Base-by-base conservation (phyloP, 2,329 filamentous ascomycete species). In the Dactylellina leptospora region DNA sequence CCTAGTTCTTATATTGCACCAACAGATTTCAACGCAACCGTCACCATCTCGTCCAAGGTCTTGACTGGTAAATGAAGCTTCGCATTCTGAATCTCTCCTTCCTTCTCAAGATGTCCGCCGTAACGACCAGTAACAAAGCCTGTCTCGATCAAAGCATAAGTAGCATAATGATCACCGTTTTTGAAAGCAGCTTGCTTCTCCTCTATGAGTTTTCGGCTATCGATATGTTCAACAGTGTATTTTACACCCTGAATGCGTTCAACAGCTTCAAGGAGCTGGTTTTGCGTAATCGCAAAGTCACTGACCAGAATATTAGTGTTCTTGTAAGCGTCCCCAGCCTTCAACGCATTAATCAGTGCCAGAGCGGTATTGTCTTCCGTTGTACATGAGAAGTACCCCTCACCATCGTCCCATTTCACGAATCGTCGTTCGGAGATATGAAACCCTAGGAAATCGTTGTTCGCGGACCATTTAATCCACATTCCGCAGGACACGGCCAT, bases 201-300 rank as follows among this genome's bases (percentile, higher is more conserved):
- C 55, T 75, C 61, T 47, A 78, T 76, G 30, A 77, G 51, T n/a
- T 73, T 71, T 2, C 64, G 30, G 47, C 76, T 78, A 28, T 79
- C 74, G 30, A 80, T 36, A 1, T 28, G 74, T 40, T 78, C 77
- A 72, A 75, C 2, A 4, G 45, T 36, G 53, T 78, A 78, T 40
- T 82, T 81, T n/a, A 82, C 79, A 1, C 83, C 80, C 68, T 84
- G 38, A 18, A 42, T 42, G 4, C 38, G 80, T 75, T 86, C 84
- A 1, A 85, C 78, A 6, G 83, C 82, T 54, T 83, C 83, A 42
- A 85, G 74, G 10, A 81, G 47, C 61, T 78, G 74, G 38, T 74
- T 77, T 73, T 79, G 79, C 4, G 77, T 78, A 16, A 77, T 69
- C 0, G 76, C 76, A 60, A 79, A 79, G 55, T 81, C 79, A 56